A percentile compares a stretch with the other conserved stretches of the same genome.
phyloP scores from a whole-genome alignment of 345 rosid genomes.

The Corchorus capsularis region DNA sequence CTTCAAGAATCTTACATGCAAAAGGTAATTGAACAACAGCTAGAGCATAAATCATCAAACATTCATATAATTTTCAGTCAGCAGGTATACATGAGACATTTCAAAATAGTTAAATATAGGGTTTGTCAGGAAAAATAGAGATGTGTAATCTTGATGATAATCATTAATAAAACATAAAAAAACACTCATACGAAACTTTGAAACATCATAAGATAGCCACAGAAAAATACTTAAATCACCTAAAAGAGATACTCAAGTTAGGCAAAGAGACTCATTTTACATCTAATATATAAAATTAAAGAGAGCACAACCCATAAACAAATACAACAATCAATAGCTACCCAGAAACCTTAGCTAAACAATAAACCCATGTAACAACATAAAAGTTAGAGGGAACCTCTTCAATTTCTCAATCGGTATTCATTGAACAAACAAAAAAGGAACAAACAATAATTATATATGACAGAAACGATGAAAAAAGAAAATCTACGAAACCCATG shows the following conservation, averaged over 20 bases:
- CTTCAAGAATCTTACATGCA: not conserved
- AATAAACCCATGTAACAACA: not conserved
- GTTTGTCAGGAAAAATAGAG: not conserved
- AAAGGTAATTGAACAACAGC: no score
- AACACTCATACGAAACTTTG: not conserved
- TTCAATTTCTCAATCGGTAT: conserved; percentile 14
- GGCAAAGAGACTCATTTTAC: not conserved
- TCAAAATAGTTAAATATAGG: not conserved
- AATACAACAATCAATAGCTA: not conserved
- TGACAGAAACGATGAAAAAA: conserved; percentile 5
- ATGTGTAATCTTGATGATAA: not conserved
- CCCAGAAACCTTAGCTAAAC: not conserved
- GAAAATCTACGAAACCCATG: conserved; percentile 4
- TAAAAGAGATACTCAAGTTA: not conserved
- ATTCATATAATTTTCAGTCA: not conserved
- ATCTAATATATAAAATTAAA: not conserved
- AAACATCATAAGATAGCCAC: not conserved
- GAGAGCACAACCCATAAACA: not conserved
- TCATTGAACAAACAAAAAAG: conserved; percentile 4
- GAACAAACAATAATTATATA: not conserved
- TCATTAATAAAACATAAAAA: not conserved
- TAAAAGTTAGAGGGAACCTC: not conserved
- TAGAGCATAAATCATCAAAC: not conserved
- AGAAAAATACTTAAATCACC: not conserved
- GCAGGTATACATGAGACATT: not conserved